A percentile compares a stretch with the other conserved stretches of the same genome.
Evolutionary conservation across 371 early-diverging fungal genomes (phyloP).

Genomic region (Mortierella sp.): DNA sequence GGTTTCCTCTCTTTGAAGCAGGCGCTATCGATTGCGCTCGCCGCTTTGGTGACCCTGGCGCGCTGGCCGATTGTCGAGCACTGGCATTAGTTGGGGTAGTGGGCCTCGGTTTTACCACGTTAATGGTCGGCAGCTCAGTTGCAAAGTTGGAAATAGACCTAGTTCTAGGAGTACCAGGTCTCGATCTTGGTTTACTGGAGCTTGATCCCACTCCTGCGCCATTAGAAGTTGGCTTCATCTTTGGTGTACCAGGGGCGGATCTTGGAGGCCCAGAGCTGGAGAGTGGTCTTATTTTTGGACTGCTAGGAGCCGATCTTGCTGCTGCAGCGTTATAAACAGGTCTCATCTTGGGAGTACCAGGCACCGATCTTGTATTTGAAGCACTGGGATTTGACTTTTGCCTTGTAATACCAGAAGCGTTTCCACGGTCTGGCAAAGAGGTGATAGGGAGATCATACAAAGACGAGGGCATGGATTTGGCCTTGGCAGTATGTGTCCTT

Average conservation of each 20-base stretch:
- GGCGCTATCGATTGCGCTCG: background rate
- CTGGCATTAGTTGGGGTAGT: background rate
- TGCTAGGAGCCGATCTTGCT: background rate
- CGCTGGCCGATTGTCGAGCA: background rate
- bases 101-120: background rate
- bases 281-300: background rate
- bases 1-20: background rate
- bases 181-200: background rate
- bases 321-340: background rate
- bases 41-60: conserved; percentile 12
- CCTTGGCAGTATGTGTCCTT: background rate
- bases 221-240: background rate
- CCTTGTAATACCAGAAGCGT: background rate
- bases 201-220: background rate
- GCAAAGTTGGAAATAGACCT: background rate
- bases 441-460: background rate
- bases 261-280: background rate
- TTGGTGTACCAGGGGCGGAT: background rate
- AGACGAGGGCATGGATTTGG: background rate
- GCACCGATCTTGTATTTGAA: background rate
- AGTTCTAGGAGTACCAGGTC: background rate
- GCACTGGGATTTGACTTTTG: background rate
- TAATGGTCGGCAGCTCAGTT: background rate
- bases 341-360: background rate
- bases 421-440: background rate